Base-by-base conservation (phyloP, 1,139 yeast genomes). In the Wickerhamomyces sp. region DNA sequence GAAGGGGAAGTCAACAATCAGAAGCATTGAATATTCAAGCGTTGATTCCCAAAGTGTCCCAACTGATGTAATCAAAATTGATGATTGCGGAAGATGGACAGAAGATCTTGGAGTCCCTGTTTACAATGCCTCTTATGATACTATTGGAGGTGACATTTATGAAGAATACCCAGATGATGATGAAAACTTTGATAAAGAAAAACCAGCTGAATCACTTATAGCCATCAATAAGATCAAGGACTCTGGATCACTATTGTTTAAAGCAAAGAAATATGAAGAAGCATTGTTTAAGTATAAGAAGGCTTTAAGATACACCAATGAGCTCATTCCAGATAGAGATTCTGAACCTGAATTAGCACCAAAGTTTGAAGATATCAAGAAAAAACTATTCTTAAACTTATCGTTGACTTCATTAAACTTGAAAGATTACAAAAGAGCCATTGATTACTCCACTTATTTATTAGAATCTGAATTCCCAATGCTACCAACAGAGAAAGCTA, bases 121-220 rank as follows among this genome's bases (percentile, higher is more conserved):
- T 4, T 76, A 57, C 54, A 79, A 81, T 56, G 86, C 89, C 1
- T 75, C 84, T 43, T 79, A 79, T 53, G 78, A 76, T 50, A 60
- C 66, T 0, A 68, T 78, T 10, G 89, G 85, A 1, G 88, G 87
- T 8, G 94, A 85, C 56, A 63, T 77, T 0, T 85, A 74, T 56
- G 93, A 84, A 63, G 94, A 85, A 59, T 79, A 72, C 54, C 94
- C 94, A 0, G 90, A 81, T 52, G 88, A 82, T 57, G 90, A 69
- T 57, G 36, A 67, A 68, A 49, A 49, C 36, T 78, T 82, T 42
- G 80, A 76, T 49, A 76, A 76, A 42, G 82, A 84, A 32, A 78
- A 83, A 37, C 70, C 81, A 8, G 73, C 69, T 46, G 62, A 63
- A 18, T 83, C 83, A 0, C 78, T 58, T 50, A 64, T 66, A 7